These are phyloP conservation scores for Russula vinacea DNA, from an alignment of 768 basidiomycete genomes.

Conservation along the genomic window DNA sequence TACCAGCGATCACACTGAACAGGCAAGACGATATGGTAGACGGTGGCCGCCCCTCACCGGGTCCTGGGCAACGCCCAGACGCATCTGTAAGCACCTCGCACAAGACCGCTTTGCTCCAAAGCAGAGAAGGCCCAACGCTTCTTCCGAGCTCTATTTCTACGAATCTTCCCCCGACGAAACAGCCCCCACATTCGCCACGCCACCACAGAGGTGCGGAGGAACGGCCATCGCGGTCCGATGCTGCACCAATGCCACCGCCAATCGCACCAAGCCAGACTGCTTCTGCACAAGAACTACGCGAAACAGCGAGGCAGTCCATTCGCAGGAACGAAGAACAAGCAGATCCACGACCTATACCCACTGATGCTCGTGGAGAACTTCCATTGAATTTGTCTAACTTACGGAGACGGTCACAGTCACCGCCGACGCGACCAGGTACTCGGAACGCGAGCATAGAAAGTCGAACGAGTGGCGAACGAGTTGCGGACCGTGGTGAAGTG, in stretches of 20 bases:
- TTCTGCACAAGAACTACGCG: slow-evolving; percentile 75
- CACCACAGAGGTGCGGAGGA: slow-evolving; percentile 43
- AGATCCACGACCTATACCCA: slow-evolving; percentile 34
- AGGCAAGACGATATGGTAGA: slow-evolving; percentile 18
- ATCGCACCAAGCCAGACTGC: slow-evolving; percentile 71
- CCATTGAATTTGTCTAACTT: slow-evolving; percentile 52
- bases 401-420: slow-evolving; percentile 62
- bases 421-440: slow-evolving; percentile 62
- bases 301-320: slow-evolving; percentile 68
- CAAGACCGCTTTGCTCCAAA: slow-evolving; percentile 12
- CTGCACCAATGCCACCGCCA: slow-evolving; percentile 73
- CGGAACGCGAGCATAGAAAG: slow-evolving; percentile 71
- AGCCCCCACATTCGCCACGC: slow-evolving; percentile 42
- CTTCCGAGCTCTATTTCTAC: slow-evolving; percentile 29
- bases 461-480: slow-evolving; percentile 63
- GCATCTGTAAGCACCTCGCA: slow-evolving; percentile 7
- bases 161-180: slow-evolving; percentile 33
- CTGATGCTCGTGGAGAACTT: slow-evolving; percentile 36
- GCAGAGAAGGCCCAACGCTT: slow-evolving; percentile 30
- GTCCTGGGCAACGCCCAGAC: slow-evolving; percentile 19
- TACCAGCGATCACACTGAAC: not conserved
- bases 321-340: slow-evolving; percentile 38
- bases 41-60: slow-evolving; percentile 2
- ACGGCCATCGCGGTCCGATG: slow-evolving; percentile 38
- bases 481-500: slow-evolving; percentile 51